Base-by-base conservation (phyloP, 352 stramenopile genomes). In the Pythium aquatile region DNA sequence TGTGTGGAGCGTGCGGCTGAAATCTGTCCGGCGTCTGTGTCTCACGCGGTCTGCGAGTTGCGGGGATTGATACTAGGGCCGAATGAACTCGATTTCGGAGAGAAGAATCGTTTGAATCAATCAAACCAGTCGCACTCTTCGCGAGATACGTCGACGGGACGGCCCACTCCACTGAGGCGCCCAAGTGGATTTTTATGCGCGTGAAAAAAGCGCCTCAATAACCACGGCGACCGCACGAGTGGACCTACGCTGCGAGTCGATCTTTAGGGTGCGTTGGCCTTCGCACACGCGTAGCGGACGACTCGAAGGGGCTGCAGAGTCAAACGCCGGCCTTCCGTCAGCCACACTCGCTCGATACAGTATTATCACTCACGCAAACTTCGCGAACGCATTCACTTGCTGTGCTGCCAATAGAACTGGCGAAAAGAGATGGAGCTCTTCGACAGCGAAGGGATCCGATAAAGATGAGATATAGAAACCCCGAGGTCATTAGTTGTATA, bases 311-410 rank as follows among this genome's bases (percentile, higher is more conserved):
- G 46, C 46, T 26, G 46, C 46, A 13, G 46, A 14, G 14, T 52
- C 46, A 30, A 17, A 35, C 32, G 32, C 20, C 20, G 20, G 20
- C 20, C 20, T 24, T 35, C 32, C 32, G 32, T 52, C 46, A 52
- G 46, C 26, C 46, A 5, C 37, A 35, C 8, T 6, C 9, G 37
- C 37, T 39, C 37, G 37, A 17, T 42, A n/a, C 4, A 6, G 32
- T 5, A 49, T 49, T 54, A 30, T 54, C 24, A 54, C 47, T 20
- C 47, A 35, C 47, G 35, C 47, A 26, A 24, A 54, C 47, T 54
- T 30, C 20, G 13, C 47, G 47, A 54, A 54, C 24, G 40, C 40
- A 47, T 47, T 5, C 40, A 47, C 16, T 47, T 47, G 17, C 40
- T 24, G 40, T 42, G 37, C 37, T 13, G 37, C 37, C 37, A 42